Base-by-base conservation (phyloP, 2,329 filamentous ascomycete species). In the Sporothrix mexicana region DNA sequence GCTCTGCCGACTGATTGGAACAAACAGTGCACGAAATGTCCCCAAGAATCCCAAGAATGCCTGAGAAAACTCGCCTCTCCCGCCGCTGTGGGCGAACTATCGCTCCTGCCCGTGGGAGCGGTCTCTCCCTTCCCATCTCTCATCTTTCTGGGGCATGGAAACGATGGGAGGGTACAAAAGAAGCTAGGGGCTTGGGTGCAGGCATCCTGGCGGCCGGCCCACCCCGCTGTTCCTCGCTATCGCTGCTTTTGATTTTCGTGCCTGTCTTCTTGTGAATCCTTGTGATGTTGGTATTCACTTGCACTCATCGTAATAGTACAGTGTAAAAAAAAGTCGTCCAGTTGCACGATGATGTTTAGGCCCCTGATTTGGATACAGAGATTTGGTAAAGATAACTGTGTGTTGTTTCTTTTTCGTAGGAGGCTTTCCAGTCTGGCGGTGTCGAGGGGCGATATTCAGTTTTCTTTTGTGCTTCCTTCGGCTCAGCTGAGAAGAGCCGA, bases 391-490 rank as follows among this genome's bases (percentile, higher is more conserved):
- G 20, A 4, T 53, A 9, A 3, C 20, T 55, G 30, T 55, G 17
- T 53, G 7, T 20, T 20, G 15, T n/a, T 17, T 53, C 12, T 17
- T 13, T 59, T n/a, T 8, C 1, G 30, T 59, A 36, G 30, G 30
- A 13, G 5, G n/a, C 69, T 64, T 53, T 53, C 69, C 57, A 23
- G 20, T 41, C 69, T 66, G 70, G 49, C 61, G 49, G 70, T 72
- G 59, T 66, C 70, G 45, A 36, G 70, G 59, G 61, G 70, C 70
- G 61, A 67, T 17, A 41, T 15, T 68, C 41, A 23, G 17, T 72
- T 59, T 57, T 12, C 62, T 9, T 3, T n/a, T 30, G 30, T 36
- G 30, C 30, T 36, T 36, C 30, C 30, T 23, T 67, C 55, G 25
- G 4, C 55, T 59, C 55, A 59, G 55, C 55, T 59, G 55, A 59